Evolutionary conservation across 768 basidiomycete genomes (phyloP).

Genomic region (Suillus subluteus): DNA sequence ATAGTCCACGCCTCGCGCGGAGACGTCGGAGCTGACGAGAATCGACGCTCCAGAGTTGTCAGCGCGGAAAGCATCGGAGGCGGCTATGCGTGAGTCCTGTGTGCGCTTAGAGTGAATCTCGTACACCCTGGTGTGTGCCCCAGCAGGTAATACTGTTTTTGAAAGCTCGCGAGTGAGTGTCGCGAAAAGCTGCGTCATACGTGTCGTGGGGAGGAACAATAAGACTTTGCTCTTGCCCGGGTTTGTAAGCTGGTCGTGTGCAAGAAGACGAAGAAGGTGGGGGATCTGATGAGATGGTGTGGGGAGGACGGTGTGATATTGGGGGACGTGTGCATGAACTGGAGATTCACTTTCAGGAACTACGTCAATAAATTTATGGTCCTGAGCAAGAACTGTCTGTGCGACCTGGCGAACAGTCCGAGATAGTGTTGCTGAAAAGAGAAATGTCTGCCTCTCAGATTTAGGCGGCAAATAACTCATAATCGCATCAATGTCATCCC

Average conservation of each 20-base stretch:
- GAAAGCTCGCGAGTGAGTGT: conserved; percentile 58
- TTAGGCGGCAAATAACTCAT: conserved; percentile 58
- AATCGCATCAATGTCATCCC: conserved; percentile 81
- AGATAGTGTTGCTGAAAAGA: conserved; percentile 90
- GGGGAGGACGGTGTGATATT: conserved; percentile 79
- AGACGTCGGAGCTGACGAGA: conserved; percentile 86
- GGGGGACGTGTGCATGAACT: conserved; percentile 76
- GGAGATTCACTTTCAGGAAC: conserved; percentile 56
- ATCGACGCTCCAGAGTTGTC: conserved; percentile 48
- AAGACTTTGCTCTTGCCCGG: conserved; percentile 72
- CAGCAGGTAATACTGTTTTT: conserved; percentile 50
- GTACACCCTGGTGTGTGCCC: conserved; percentile 56
- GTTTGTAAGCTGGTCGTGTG: conserved; percentile 83
- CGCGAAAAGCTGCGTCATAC: conserved; percentile 77
- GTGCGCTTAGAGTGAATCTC: conserved; percentile 84
- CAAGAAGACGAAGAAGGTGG: conserved; percentile 77
- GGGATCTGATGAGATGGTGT: conserved; percentile 70
- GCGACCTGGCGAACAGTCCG: conserved; percentile 73
- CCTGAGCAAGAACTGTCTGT: conserved; percentile 53
- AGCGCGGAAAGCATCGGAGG: conserved; percentile 62
- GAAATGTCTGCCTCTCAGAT: conserved; percentile 82
- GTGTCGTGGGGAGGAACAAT: conserved; percentile 85
- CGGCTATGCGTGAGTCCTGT: conserved; percentile 57
- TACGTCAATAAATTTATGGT: conserved; percentile 76
- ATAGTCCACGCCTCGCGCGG: conserved; percentile 88